Base-by-base conservation (phyloP, 768 basidiomycete genomes). In the Auricularia heimuer region DNA sequence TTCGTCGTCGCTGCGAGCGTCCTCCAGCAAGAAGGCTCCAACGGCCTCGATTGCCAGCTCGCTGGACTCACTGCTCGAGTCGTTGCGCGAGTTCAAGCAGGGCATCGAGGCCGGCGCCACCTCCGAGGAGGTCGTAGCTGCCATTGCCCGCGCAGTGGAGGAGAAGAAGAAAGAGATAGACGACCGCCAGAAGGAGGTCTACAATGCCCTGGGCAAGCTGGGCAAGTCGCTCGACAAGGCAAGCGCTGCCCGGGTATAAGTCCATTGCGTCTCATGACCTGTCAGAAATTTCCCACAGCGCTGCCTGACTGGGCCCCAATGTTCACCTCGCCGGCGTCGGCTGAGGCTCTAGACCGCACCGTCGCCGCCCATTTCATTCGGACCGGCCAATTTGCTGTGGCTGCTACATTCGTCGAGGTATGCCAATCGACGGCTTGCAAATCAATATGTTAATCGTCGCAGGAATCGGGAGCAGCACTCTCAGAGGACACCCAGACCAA, bases 141-240 rank as follows among this genome's bases (percentile, higher is more conserved):
- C 79, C 7, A 76, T 92, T 10, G 77, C 81, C 18, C 82, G 82
- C 71, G 79, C 80, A 2, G 81, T 92, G 2, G 89, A 91, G 61
- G 73, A 78, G 0, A 84, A 76, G 75, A 94, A 90, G 85, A 93
- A 87, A 73, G 91, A 92, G 65, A 79, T 94, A 1, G 91, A 92
- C 65, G 91, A 94, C 42, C 82, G 87, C 3, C 87, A 94, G 79
- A 98, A 95, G 74, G 94, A 94, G 69, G 81, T 93, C 39, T 92
- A 95, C 70, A 83, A 81, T 21, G 85, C 87, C 2, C 75, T 97
- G 8, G 83, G 86, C 34, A 84, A 85, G 68, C 80, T 95, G 44
- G 92, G 92, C 35, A 98, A 94, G 76, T 82, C 86, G 0, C 75
- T 98, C 72, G 96, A 98, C 72, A 98, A 97, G 88, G 96, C 91